A percentile compares a stretch with the other conserved stretches of the same genome.
Conservation (phyloP, 495 filamentous ascomycete genomes). For the Podospora sp. region DNA sequence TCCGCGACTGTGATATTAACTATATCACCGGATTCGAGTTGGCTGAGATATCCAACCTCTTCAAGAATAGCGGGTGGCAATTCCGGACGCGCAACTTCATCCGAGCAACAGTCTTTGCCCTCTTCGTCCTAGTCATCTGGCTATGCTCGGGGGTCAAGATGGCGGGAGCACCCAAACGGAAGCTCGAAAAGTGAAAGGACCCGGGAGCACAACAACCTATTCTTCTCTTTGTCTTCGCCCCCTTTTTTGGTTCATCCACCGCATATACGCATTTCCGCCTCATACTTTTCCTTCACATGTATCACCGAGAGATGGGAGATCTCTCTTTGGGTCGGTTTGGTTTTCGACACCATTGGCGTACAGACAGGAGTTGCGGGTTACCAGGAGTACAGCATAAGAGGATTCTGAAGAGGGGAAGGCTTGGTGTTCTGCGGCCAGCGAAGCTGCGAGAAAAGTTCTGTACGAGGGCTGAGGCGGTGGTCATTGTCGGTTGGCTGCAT, state of each 20-base stretch:
- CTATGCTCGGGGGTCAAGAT: conserved; percentile 29
- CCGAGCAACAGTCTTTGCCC: conserved; percentile 30
- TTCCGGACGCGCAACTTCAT: conserved; percentile 31
- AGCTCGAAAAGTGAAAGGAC: conserved; percentile 7
- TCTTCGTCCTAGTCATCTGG: conserved; percentile 35
- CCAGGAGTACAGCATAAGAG: not conserved
- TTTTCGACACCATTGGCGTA: not conserved
- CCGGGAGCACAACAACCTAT: not conserved
- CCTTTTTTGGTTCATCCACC: not conserved
- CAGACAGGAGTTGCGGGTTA: not conserved
- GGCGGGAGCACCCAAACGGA: conserved; percentile 5
- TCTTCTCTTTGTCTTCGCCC: not conserved
- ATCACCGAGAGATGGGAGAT: not conserved
- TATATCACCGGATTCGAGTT: conserved; percentile 50
- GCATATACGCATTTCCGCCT: not conserved
- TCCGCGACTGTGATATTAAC: conserved; percentile 53
- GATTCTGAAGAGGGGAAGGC: not conserved
- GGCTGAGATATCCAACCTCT: conserved; percentile 32
- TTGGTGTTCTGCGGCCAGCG: not conserved
- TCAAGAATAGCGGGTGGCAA: conserved; percentile 17
- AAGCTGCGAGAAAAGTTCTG: not conserved
- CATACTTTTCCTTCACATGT: conserved; percentile 2
- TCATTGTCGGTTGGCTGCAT: not conserved
- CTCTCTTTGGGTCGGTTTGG: not conserved
- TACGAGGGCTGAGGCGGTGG: not conserved